Base-by-base conservation (phyloP, 768 basidiomycete genomes). In the Daedalea quercina region DNA sequence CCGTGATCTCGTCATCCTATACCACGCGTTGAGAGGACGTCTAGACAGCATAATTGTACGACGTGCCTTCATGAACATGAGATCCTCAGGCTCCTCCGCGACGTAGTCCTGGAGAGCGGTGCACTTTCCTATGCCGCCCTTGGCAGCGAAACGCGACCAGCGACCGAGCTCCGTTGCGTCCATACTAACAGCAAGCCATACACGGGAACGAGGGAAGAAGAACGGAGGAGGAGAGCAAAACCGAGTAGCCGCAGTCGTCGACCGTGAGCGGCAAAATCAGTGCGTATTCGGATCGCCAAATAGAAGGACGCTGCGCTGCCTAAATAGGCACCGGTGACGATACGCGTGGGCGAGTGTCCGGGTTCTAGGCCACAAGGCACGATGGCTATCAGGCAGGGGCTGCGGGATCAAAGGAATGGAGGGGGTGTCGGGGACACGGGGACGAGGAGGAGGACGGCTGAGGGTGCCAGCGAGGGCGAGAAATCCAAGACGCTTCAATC, bases 61-160 rank as follows among this genome's bases (percentile, higher is more conserved):
- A 71, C 78, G 45, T 51, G 82, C 89, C 78, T 87, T 84, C 46
- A 93, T 67, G 65, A 94, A 92, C 90, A 94, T 94, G 43, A 94
- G 74, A 67, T 93, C 90, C 22, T 84, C 84, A 11, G 77, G 65
- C 35, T 76, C 74, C 65, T 89, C 81, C 1, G 88, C 88, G 19
- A 88, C 78, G 60, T 87, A 90, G 65, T 94, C 90, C 50, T 77
- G 74, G 23, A 76, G 52, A 3, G 90, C 90, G 1, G 79, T 82
- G 57, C 89, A 90, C 59, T 75, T 85, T 3, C 90, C 90, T 50
- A 93, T 90, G 13, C 90, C 90, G 0, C 90, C 90, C 62, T 90
- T 92, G 3, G 74, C 79, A 0, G 90, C 90, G 65, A 93, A 92
- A 37, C 90, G 76, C 9, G 85, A 86, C 90, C 90, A 93, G 40